Evolutionary conservation across 179 eudicot species (phyloP), one percentile per base, ranked within the genome.

Genomic region (Spinacia oleracea): DNA sequence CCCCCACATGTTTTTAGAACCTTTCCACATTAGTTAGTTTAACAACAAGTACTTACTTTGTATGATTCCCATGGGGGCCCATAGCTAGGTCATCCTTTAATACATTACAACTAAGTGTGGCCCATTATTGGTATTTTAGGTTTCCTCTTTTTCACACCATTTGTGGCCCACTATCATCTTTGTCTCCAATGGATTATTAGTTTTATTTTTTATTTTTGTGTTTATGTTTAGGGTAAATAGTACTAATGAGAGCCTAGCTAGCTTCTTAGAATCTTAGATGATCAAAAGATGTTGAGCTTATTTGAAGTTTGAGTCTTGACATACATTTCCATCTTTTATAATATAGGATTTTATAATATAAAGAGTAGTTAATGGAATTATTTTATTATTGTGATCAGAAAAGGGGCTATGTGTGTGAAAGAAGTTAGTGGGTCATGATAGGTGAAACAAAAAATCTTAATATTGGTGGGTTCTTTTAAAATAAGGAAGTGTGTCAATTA

Each of bases 61-160:
- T 38, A 81, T 81, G 74, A 81, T 81, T 67, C 78, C 15, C 21
- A 1, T 32, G 50, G 34, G 80, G 84, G 69, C 73, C 84, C 73
- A 31, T 45, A 38, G 50, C 67, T 77, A 40, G 80, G 80, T 77
- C 74, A 68, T 77, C 21, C 25, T 29, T 69, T 40, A 34, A 51
- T 56, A 77, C 73, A 77, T 77, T 77, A 50, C 50, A 21, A 40
- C 32, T 64, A n/a, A n/a, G 48, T 78, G 69, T 62, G 81, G 70
- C 81, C 81, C 84, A 73, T 73, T 82, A 40, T 78, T 78, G 74
- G 67, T 32, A 51, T 76, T 59, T 60, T 42, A 42, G 60, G 50
- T 65, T 45, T 62, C 73, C 81, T 73, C 81, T 72, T 81, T 81
- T 77, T 31, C 34, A 66, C 84, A 77, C 70, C 74, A 77, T 65